Evolutionary conservation across 805 yeast genomes (phyloP).

Genomic region (Kodamaea laetipori): DNA sequence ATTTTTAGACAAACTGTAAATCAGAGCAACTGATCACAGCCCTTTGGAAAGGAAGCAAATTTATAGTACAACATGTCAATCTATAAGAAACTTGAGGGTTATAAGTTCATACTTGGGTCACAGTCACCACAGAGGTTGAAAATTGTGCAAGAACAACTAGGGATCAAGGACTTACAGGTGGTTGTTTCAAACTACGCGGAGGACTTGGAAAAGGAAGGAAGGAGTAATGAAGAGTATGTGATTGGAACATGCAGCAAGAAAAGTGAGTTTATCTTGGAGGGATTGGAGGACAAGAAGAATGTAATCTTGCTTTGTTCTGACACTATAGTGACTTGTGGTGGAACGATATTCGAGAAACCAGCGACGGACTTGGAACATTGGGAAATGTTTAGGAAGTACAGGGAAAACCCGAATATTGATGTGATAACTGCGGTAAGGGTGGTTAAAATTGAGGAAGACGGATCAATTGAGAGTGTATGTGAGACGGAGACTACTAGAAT

Average conservation of each 20-base stretch:
- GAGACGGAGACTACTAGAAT: constrained; percentile 42
- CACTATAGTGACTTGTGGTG: constrained; percentile 66
- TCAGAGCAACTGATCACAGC: not conserved
- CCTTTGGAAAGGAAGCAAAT: not conserved
- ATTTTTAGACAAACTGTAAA: constrained; percentile 3
- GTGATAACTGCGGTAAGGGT: constrained; percentile 41
- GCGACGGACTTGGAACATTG: constrained; percentile 28
- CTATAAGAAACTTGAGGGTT: constrained; percentile 7
- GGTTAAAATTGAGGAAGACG: constrained; percentile 18
- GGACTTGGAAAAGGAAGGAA: constrained; percentile 57
- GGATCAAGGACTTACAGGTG: constrained; percentile 47
- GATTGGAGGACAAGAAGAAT: constrained; percentile 31
- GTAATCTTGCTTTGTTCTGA: constrained; percentile 64
- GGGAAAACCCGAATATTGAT: constrained; percentile 20
- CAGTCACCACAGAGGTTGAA: constrained; percentile 80
- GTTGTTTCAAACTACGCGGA: constrained; percentile 76
- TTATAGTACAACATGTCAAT: not conserved
- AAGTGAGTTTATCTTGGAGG: constrained; percentile 59
- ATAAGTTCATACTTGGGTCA: constrained; percentile 69
- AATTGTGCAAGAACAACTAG: constrained; percentile 60
- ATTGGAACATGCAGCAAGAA: constrained; percentile 68
- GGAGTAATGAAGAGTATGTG: constrained; percentile 60
- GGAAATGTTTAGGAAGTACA: constrained; percentile 32
- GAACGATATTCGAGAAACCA: constrained; percentile 80
- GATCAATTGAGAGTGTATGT: constrained; percentile 2